phyloP scores from a whole-genome alignment of 176 grass and related monocot genomes.

The Phragmites australis region DNA sequence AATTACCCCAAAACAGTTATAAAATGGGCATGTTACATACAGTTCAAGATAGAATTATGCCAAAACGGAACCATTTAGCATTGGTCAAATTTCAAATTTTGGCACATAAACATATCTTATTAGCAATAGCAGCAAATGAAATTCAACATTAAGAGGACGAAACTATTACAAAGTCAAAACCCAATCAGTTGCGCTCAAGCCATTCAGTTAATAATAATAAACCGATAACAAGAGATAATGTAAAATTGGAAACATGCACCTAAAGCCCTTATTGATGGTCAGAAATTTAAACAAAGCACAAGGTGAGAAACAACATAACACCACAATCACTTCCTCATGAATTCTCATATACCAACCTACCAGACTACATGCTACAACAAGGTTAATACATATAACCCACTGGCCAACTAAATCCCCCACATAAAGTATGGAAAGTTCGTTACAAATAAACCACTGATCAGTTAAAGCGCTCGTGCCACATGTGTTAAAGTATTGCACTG shows the following conservation, averaged over 20 bases:
- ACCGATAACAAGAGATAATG: background rate
- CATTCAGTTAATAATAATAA: conserved; percentile 28
- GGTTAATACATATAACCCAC: background rate
- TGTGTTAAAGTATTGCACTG: background rate
- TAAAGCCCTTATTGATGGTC: conserved; percentile 2
- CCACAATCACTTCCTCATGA: background rate
- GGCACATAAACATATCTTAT: conserved; percentile 7
- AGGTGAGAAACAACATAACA: conserved; percentile 9
- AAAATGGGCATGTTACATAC: conserved; percentile 12
- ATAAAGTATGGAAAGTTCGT: background rate
- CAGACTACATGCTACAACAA: background rate
- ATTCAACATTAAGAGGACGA: background rate
- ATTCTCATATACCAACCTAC: conserved; percentile 24
- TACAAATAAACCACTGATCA: background rate
- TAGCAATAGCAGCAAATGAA: conserved; percentile 27
- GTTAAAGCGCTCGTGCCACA: background rate
- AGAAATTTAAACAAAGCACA: conserved; percentile 14
- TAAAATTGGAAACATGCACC: background rate
- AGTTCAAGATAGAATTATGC: conserved; percentile 22
- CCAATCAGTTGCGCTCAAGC: background rate
- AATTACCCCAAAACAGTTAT: conserved; percentile 19
- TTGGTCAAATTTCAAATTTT: conserved; percentile 25
- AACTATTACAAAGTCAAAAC: background rate
- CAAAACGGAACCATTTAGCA: background rate
- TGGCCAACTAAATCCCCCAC: background rate